Evolutionary conservation across 805 yeast genomes (phyloP), one percentile per base, ranked within the genome.

Genomic region (Vanderwaltozyma verrucispora): DNA sequence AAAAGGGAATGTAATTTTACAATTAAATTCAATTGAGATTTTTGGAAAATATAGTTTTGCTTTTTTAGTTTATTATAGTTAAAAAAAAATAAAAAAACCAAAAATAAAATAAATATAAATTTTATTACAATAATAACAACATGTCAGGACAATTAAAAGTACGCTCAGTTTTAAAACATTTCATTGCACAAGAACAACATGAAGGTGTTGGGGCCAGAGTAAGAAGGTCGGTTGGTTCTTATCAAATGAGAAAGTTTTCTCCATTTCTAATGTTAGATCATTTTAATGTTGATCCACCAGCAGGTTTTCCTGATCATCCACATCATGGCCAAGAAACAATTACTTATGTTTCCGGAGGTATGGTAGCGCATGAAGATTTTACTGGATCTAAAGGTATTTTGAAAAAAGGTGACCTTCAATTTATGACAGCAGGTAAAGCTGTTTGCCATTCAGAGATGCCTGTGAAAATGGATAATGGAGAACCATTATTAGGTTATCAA

Each of bases 371-470:
- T 54, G 87, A 80, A 53, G 96, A 87, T 56, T 84, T 86, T 61
- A 82, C 94, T 2, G 95, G 95, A 1, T 64, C 80, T n/a, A 69
- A 72, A 37, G 95, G 95, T 39, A 67, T 83, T 8, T 62, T 87
- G 37, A 68, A 72, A 43, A 75, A 85, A 7, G 95, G 95, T 40
- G 96, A 86, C 56, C 65, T 87, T 47, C 96, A 86, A 59, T 85
- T 86, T 59, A 86, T 86, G 95, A 86, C 95, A 20, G 95, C 95
- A 5, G 95, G 95, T 42, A 72, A 71, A 49, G 96, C 94, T 35
- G 75, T 85, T 27, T 82, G 82, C 38, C 95, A 85, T 57, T 72
- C 86, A 2, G 95, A 86, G 54, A 85, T 85, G 75, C 95, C 95
- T 8, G 77, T 77, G 26, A 64, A 68, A 28, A 60, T 63, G 43